These are phyloP conservation scores for Fusarium musae DNA, from an alignment of 2,329 filamentous ascomycete species.

Conservation along the genomic window DNA sequence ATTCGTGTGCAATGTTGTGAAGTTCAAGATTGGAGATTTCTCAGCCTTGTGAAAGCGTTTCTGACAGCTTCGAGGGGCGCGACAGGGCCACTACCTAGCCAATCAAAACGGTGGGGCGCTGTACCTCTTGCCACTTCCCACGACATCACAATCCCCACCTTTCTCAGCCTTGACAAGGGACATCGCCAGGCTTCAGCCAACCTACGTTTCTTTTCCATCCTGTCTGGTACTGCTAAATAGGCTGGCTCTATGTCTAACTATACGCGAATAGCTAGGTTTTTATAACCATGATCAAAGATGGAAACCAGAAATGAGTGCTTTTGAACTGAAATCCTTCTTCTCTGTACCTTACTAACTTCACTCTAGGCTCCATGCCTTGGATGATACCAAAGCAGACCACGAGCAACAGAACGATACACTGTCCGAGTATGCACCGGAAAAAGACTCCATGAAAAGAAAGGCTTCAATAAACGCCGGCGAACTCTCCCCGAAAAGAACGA, in stretches of 20 bases:
- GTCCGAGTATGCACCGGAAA: conserved; percentile 4
- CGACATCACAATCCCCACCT: conserved; percentile 37
- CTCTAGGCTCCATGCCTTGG: conserved; percentile 30
- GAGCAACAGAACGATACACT: conserved; percentile 1
- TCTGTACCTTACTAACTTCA: conserved; percentile 30
- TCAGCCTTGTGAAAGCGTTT: conserved; percentile 58
- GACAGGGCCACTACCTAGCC: conserved; percentile 15
- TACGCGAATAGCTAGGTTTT: not conserved
- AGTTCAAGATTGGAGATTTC: conserved; percentile 49
- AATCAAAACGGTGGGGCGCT: conserved; percentile 37
- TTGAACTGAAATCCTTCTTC: not conserved
- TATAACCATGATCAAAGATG: conserved; percentile 16
- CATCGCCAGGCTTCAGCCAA: conserved; percentile 5
- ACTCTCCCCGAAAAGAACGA: conserved; percentile 43
- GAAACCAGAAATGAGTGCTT: conserved; percentile 38
- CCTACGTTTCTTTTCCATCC: not conserved
- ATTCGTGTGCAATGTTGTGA: conserved; percentile 22
- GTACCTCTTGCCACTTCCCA: conserved; percentile 30
- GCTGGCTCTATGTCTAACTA: not conserved
- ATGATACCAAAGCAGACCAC: conserved; percentile 14
- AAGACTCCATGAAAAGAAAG: conserved; percentile 46
- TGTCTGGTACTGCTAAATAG: not conserved
- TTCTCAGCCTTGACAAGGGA: conserved; percentile 45
- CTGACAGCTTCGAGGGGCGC: conserved; percentile 37
- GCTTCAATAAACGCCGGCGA: conserved; percentile 36